A percentile compares a stretch with the other conserved stretches of the same genome.
These are phyloP conservation scores for Mercurialis annua DNA, from an alignment of 345 rosid species.

Conservation along the genomic window DNA sequence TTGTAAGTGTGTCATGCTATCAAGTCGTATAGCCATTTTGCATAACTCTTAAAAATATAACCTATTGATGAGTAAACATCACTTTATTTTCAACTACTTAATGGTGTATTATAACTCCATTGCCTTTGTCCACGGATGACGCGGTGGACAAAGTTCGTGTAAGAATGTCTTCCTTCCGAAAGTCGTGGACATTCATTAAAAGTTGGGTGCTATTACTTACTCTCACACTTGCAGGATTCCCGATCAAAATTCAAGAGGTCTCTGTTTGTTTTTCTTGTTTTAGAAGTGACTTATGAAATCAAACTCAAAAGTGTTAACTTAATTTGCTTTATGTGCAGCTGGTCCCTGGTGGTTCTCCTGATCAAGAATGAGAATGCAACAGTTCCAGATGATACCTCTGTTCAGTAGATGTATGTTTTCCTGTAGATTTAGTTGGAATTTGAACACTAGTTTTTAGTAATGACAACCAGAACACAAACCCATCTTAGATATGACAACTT, in stretches of 20 bases:
- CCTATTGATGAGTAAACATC: background rate
- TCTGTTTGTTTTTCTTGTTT: background rate
- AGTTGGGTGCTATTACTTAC: too few relatives aligned
- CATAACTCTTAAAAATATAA: background rate
- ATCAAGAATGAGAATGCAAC: constrained; percentile 25
- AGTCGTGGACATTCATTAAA: too few relatives aligned
- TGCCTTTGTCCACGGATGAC: background rate
- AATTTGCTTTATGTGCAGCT: constrained; percentile 49
- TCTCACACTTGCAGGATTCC: background rate
- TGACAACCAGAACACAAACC: too few relatives aligned
- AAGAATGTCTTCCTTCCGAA: too few relatives aligned
- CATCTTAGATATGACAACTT: too few relatives aligned
- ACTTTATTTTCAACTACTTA: too few relatives aligned
- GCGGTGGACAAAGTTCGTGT: background rate
- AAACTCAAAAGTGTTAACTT: background rate
- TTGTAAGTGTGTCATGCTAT: constrained; percentile 45
- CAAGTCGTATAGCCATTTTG: background rate
- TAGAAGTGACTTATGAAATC: background rate
- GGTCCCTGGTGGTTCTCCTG: constrained; percentile 94
- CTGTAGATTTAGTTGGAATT: too few relatives aligned
- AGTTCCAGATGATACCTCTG: background rate
- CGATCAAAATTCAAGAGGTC: background rate
- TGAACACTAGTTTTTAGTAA: too few relatives aligned
- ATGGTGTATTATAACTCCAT: background rate
- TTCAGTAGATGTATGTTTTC: too few relatives aligned